Evolutionary conservation across 2,329 filamentous ascomycete genomes (phyloP).

Genomic region (Rutstroemia sp.): DNA sequence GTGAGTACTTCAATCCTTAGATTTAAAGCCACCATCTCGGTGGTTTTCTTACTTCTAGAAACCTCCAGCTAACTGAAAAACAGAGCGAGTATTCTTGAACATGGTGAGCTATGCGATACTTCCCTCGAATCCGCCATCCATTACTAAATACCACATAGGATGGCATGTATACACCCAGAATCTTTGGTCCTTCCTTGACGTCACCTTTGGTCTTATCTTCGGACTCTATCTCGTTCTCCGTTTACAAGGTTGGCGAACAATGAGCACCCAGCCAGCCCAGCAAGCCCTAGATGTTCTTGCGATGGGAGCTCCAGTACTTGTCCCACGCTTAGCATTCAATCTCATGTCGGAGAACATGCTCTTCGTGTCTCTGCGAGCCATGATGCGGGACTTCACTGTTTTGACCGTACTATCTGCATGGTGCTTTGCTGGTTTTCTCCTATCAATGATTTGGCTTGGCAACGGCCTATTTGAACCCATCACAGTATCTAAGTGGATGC

Average conservation of each 20-base stretch:
- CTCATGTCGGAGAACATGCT: conserved; percentile 77
- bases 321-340: conserved; percentile 76
- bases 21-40: neutral
- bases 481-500: conserved; percentile 83
- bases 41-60: neutral
- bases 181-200: conserved; percentile 80
- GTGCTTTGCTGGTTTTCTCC: conserved; percentile 77
- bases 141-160: conserved; percentile 21
- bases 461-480: conserved; percentile 54
- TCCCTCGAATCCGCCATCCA: neutral
- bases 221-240: conserved; percentile 60
- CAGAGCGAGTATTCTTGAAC: conserved; percentile 60
- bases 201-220: conserved; percentile 69
- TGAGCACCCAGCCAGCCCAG: conserved; percentile 42
- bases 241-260: conserved; percentile 52
- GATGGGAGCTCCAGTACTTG: conserved; percentile 68
- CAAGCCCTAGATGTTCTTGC: conserved; percentile 74
- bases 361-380: conserved; percentile 71
- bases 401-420: conserved; percentile 68
- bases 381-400: conserved; percentile 81
- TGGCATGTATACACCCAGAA: conserved; percentile 83
- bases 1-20: conserved; percentile 47
- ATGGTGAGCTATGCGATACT: conserved; percentile 33
- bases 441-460: conserved; percentile 73
- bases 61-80: neutral